Conservation (phyloP, 495 filamentous ascomycete species). For the Penicillium subrubescens region DNA sequence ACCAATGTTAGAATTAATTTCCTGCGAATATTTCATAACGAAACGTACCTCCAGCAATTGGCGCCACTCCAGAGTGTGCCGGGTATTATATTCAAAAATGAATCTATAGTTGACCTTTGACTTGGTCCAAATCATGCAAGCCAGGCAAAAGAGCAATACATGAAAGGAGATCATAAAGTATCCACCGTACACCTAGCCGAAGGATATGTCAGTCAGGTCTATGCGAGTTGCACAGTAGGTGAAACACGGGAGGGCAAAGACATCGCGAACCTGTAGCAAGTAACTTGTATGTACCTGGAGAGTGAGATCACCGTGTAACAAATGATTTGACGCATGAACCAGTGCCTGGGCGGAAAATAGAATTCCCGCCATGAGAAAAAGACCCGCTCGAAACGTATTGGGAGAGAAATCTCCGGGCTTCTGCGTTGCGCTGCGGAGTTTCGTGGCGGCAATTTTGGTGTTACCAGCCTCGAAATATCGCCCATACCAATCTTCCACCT, state of each 20-base stretch:
- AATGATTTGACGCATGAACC: constrained; percentile 61
- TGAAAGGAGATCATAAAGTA: constrained; percentile 78
- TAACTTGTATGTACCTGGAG: constrained; percentile 65
- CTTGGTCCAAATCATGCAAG: constrained; percentile 76
- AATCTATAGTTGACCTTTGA: constrained; percentile 94
- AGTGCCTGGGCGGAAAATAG: constrained; percentile 77
- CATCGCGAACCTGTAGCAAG: constrained; percentile 63
- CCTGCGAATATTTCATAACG: not conserved
- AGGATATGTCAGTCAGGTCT: constrained; percentile 26
- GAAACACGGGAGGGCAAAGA: not conserved
- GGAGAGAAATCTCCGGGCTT: constrained; percentile 69
- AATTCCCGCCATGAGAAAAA: constrained; percentile 72
- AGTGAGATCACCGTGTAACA: constrained; percentile 46
- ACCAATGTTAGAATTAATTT: constrained; percentile 15
- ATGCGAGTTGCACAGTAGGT: not conserved
- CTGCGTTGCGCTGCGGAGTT: constrained; percentile 69
- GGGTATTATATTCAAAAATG: constrained; percentile 92
- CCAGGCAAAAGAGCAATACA: constrained; percentile 73
- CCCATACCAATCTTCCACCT: constrained; percentile 87
- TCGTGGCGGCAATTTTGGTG: constrained; percentile 84
- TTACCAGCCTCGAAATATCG: constrained; percentile 91
- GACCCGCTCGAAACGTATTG: constrained; percentile 75
- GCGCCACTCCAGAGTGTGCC: constrained; percentile 84
- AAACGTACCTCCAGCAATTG: constrained; percentile 70
- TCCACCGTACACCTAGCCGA: constrained; percentile 73